A percentile compares a stretch with the other conserved stretches of the same genome.
These are phyloP conservation scores for Sclerotinia glacialis DNA, from an alignment of 2,329 filamentous ascomycete genomes.

Conservation along the genomic window DNA sequence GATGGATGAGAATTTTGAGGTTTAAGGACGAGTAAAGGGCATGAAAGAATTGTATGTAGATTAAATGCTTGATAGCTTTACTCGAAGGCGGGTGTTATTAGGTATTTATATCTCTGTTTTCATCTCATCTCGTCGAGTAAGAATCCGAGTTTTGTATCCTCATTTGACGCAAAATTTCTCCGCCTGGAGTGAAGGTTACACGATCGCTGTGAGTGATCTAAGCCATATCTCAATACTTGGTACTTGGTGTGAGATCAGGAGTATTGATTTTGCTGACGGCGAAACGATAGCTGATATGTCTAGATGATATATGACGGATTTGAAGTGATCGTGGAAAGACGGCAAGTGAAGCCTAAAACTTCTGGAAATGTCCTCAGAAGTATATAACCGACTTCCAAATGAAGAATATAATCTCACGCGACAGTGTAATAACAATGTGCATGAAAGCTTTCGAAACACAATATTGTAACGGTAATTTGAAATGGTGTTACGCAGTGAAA, in stretches of 20 bases:
- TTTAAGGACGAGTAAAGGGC: rapidly evolving
- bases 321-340: background rate
- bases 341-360: background rate
- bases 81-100: too few species aligned
- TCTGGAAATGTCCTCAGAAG: background rate
- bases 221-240: background rate
- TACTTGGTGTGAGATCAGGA: background rate
- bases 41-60: rapidly evolving
- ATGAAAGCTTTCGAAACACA: background rate
- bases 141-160: background rate
- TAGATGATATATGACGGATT: background rate
- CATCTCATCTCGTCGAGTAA: background rate
- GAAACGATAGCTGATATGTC: background rate
- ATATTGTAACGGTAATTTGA: background rate
- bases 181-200: background rate
- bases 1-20: background rate
- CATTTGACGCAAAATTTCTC: background rate
- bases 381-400: background rate
- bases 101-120: background rate
- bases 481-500: background rate
- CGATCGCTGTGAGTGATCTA: background rate
- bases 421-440: too few species aligned
- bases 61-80: background rate
- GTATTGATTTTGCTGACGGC: background rate
- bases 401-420: background rate